Percentiles rank a stretch among this genome's conserved stretches.
These are phyloP conservation scores for Perilla frutescens DNA, from an alignment of 257 asterid genomes.

Conservation along the genomic window DNA sequence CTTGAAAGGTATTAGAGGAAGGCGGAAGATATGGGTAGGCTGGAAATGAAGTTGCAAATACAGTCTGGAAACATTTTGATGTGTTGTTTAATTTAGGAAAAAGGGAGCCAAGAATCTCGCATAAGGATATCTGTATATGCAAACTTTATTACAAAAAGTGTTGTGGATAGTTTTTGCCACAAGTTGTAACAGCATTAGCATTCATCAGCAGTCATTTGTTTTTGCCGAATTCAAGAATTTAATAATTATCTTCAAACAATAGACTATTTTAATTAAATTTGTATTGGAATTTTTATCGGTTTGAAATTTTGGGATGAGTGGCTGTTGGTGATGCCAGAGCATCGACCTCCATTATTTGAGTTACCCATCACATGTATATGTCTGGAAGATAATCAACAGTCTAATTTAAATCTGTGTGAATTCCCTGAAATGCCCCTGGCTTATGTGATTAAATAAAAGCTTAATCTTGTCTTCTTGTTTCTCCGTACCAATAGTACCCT, in stretches of 20 bases:
- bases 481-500: constrained; percentile 51
- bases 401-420: background rate
- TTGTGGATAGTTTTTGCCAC: constrained; percentile 31
- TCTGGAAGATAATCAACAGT: constrained; percentile 42
- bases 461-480: constrained; percentile 36
- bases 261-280: constrained; percentile 11
- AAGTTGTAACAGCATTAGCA: constrained; percentile 42
- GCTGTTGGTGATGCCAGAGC: constrained; percentile 39
- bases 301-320: constrained; percentile 26
- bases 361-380: constrained; percentile 54
- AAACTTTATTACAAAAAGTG: constrained; percentile 33
- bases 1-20: constrained; percentile 7
- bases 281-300: background rate
- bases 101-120: constrained; percentile 44
- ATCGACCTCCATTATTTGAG: constrained; percentile 49
- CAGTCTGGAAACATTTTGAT: constrained; percentile 59
- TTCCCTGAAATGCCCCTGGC: constrained; percentile 29
- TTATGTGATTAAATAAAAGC: constrained; percentile 12
- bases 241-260: background rate
- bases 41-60: constrained; percentile 40
- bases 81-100: constrained; percentile 34
- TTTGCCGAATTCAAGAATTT: background rate
- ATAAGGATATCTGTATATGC: constrained; percentile 29
- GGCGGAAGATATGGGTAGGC: constrained; percentile 41
- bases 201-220: constrained; percentile 32